Evolutionary conservation across 208 protist species (phyloP), one percentile per base, ranked within the genome.

Genomic region (Crithidia brevicula): DNA sequence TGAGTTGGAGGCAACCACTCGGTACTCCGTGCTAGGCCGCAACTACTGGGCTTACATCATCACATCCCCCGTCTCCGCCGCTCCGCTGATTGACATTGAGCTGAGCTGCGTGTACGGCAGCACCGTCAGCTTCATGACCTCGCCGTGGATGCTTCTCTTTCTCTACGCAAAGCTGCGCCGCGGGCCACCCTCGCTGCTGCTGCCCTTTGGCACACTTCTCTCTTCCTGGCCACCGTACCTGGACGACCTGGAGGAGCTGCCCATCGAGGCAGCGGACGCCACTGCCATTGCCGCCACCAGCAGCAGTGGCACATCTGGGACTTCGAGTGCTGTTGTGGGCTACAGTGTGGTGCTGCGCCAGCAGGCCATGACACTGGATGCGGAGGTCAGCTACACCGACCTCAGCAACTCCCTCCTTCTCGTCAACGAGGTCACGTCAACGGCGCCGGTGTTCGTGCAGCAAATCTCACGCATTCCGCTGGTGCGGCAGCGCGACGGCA

Each of bases 41-140:
- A 92, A 96, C 74, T 98, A 97, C 78, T 95, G 85, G 87, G 72
- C 83, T 10, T 93, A 87, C 63, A 63, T 95, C 38, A 80, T 85
- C 53, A 83, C 72, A 3, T 81, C 85, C 1, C 90, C 90, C 7
- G 67, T 91, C 10, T 81, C 83, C 20, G 76, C 73, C 36, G 77
- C 87, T 1, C 87, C 90, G 30, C 67, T 92, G 18, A 85, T 93
- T 40, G 90, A 93, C 69, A 64, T 93, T 28, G 83, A 86, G 75
- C 78, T 95, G 18, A 82, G 76, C 62, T 69, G 81, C 31, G 83
- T 95, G 20, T 93, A 95, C 68, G 90, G 90, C 20, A 88, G 74
- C 77, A 93, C 83, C 20, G 87, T 88, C 18, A 85, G 79, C 69
- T 73, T 93, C 22, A 92, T 92, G 81, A 77, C 85, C 10, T 92